Conservation (phyloP, 805 yeast genomes). For the Barnettozyma sp. region DNA sequence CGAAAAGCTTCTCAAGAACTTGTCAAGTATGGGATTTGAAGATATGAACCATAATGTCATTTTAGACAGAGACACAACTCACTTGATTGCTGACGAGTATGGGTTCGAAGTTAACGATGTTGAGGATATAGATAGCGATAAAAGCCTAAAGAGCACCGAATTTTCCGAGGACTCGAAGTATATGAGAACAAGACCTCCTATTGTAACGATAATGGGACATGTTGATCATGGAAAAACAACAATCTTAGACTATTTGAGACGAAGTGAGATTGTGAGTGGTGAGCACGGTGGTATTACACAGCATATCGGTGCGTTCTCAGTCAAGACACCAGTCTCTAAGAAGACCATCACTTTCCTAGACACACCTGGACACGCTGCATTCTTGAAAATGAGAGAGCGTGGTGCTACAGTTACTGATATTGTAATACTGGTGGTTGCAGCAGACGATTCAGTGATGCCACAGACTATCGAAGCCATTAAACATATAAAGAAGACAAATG, state of each 20-base stretch:
- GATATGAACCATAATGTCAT: slow-evolving; percentile 64
- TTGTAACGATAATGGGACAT: slow-evolving; percentile 97
- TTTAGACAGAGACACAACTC: slow-evolving; percentile 79
- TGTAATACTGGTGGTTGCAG: slow-evolving; percentile 88
- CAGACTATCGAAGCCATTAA: slow-evolving; percentile 94
- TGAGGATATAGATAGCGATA: slow-evolving; percentile 20
- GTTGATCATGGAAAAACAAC: slow-evolving; percentile 99
- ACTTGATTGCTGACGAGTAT: slow-evolving; percentile 81
- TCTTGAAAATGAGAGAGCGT: slow-evolving; percentile 90
- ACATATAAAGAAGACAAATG: slow-evolving; percentile 78
- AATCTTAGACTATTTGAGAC: slow-evolving; percentile 76
- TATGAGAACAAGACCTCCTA: slow-evolving; percentile 74
- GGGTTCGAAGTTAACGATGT: slow-evolving; percentile 51
- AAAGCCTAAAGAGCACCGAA: slow-evolving; percentile 52
- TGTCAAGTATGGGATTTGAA: slow-evolving; percentile 69
- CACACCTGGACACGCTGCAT: slow-evolving; percentile 98
- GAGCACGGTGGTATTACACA: slow-evolving; percentile 98
- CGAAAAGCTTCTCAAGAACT: slow-evolving; percentile 47
- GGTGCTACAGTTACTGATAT: slow-evolving; percentile 95
- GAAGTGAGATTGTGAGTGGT: slow-evolving; percentile 71
- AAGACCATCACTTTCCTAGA: slow-evolving; percentile 83
- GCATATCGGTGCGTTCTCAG: slow-evolving; percentile 95
- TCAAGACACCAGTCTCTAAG: slow-evolving; percentile 66
- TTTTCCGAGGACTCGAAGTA: slow-evolving; percentile 34
- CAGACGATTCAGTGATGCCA: slow-evolving; percentile 97